Evolutionary conservation across 345 rosid genomes (phyloP), one percentile per base, ranked within the genome.

Genomic region (Camelina hispida): DNA sequence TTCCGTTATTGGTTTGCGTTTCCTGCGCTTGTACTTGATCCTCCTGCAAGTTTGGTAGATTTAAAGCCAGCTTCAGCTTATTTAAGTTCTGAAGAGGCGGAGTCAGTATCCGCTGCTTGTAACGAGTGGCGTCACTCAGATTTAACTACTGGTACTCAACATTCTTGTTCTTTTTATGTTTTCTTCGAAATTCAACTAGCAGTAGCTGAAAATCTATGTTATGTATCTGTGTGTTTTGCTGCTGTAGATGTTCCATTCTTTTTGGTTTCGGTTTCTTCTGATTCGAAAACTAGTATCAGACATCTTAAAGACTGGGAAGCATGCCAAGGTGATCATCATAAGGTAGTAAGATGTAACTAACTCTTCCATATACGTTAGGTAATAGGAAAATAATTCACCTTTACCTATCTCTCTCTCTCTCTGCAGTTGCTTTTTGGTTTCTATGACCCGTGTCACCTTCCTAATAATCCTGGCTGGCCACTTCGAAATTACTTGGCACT

Each of bases 401-500:
- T 43, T 43, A 23, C 60, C 67, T 43, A 23, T 72, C 62, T 57
- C 79, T 64, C 47, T 64, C n/a, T n/a, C 47, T 64, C 40, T 40
- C 52, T 58, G 76, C 90, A 92, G 97, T 78, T 92, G 76, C 83
- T 91, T 20, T 90, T 86, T 68, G 96, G 96, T 62, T 90, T 91
- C 81, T 95, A 90, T 78, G 97, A 95, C 55, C 97, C 97, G 4
- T 92, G 97, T 66, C 91, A 95, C 81, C 96, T 91, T 82, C 89
- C 86, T 52, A 89, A 69, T 70, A 84, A 90, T 65, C 99, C 99
- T 62, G 97, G 99, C 17, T 95, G 99, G 99, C 97, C 97, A 67
- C 93, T 95, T 71, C 91, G 97, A 69, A 95, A 92, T 84, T 88
- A 86, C 78, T 85, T 92, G 3, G 90, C 91, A 15, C 86, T 92